These are phyloP conservation scores for Chloris gayana DNA, from an alignment of 176 grass and related monocot species.

Conservation along the genomic window DNA sequence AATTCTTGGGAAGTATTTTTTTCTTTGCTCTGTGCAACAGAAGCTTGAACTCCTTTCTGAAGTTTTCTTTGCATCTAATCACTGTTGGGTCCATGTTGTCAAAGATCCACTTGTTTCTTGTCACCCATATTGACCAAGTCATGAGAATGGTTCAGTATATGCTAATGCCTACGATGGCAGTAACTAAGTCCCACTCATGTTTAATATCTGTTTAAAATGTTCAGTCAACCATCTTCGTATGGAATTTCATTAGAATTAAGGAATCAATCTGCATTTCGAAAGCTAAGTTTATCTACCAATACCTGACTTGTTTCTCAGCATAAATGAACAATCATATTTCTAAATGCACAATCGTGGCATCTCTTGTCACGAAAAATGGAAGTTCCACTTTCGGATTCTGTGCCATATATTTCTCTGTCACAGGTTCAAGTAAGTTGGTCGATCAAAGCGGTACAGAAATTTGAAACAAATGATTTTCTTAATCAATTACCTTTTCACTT, in stretches of 20 bases:
- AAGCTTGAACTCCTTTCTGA: no score
- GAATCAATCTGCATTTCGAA: no score
- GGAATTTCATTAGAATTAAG: no score
- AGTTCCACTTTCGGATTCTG: neutral
- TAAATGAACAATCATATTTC: neutral
- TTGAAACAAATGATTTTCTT: neutral
- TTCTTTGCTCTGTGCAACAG: no score
- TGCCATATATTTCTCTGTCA: neutral
- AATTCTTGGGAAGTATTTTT: no score
- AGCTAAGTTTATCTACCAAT: neutral
- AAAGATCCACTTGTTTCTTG: no score
- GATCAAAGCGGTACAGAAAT: neutral
- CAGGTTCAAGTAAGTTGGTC: neutral
- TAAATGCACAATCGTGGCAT: neutral
- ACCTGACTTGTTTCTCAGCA: neutral
- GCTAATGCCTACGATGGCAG: neutral
- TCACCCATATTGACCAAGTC: no score
- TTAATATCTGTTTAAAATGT: no score
- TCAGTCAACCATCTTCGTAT: no score
- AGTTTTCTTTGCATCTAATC: no score
- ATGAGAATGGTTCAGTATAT: neutral
- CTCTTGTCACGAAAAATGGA: neutral
- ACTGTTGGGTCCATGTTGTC: no score
- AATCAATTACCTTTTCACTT: neutral
- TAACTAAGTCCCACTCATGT: neutral